Evolutionary conservation across 331 rosid genomes (phyloP), one percentile per base, ranked within the genome.

Genomic region (Stylosanthes scabra): DNA sequence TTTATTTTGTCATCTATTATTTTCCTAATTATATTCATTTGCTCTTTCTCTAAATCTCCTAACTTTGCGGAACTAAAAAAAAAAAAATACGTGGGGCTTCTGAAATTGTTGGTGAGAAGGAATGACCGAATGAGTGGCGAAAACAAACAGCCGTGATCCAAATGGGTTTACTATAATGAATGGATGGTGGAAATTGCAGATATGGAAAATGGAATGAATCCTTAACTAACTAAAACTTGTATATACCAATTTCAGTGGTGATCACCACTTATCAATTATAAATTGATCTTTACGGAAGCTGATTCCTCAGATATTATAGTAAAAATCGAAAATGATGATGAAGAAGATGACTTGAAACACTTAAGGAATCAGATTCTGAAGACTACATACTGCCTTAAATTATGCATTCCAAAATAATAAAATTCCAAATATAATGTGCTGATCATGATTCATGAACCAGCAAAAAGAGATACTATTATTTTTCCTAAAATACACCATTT

Each of bases 331-430:
- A n/a, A n/a, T n/a, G 79, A 63, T 71, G 58, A 70, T 54, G 73
- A 51, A 20, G 25, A 20, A 20, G 1, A 20, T 20, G 25, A 20
- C 25, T 20, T 20, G 1, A 20, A 20, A 20, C 75, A 8, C 44
- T 37, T n/a, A 77, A 66, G 34, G 88, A 88, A 83, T 85, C 91
- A 80, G 90, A 86, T 81, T 83, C 82, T 67, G 81, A 52, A 59
- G 60, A 63, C 28, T 81, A 67, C 75, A 37, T 20, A 20, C 25
- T 20, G 25, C 25, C 25, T 20, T 20, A 20, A 20, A 20, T 0
- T n/a, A n/a, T 20, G 25, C 25, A 20, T 20, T 20, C 25, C 25
- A 20, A 20, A 20, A 20, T 20, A 20, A 20, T 20, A 20, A n/a
- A 34, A 0, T 34, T 34, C 39, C 39, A 34, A 34, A 6, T 34